Conservation (phyloP, 805 yeast genomes). For the Candida corydali region DNA sequence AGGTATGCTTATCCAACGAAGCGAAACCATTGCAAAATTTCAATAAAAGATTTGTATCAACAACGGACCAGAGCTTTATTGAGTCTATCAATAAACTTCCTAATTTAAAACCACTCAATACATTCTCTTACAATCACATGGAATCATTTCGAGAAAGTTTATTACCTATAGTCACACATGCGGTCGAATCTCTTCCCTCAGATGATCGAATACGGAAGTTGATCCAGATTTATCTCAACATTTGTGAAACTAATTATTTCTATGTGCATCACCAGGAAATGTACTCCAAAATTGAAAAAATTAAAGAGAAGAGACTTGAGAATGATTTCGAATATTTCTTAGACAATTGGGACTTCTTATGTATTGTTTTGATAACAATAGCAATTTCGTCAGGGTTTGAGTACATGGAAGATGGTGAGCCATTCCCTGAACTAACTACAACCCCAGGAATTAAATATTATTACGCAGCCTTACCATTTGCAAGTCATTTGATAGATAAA, state of each 20-base stretch:
- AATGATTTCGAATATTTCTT: constrained; percentile 10
- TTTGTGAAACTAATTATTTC: constrained; percentile 16
- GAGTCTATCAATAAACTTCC: constrained; percentile 10
- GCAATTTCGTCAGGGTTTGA: constrained; percentile 15
- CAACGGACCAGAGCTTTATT: constrained; percentile 15
- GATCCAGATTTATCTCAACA: constrained; percentile 10
- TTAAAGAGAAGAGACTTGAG: constrained; percentile 6
- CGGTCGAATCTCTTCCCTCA: constrained; percentile 11
- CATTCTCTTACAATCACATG: constrained; percentile 8
- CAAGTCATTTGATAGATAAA: constrained; percentile 13
- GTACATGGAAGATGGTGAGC: constrained; percentile 10
- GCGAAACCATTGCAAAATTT: constrained; percentile 3
- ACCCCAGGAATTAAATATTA: constrained; percentile 14
- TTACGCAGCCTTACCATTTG: constrained; percentile 13
- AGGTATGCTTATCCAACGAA: constrained; percentile 3
- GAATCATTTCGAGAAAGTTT: constrained; percentile 5
- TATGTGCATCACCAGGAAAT: constrained; percentile 11
- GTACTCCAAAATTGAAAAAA: constrained; percentile 6
- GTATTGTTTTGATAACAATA: constrained; percentile 9
- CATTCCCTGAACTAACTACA: constrained; percentile 7
- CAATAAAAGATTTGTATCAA: constrained; percentile 10
- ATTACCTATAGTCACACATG: constrained; percentile 10
- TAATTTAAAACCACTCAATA: background rate
- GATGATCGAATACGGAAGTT: constrained; percentile 9
- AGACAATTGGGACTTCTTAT: constrained; percentile 11